Evolutionary conservation across 805 yeast species (phyloP).

Genomic region (Tetrapisispora fleetii): DNA sequence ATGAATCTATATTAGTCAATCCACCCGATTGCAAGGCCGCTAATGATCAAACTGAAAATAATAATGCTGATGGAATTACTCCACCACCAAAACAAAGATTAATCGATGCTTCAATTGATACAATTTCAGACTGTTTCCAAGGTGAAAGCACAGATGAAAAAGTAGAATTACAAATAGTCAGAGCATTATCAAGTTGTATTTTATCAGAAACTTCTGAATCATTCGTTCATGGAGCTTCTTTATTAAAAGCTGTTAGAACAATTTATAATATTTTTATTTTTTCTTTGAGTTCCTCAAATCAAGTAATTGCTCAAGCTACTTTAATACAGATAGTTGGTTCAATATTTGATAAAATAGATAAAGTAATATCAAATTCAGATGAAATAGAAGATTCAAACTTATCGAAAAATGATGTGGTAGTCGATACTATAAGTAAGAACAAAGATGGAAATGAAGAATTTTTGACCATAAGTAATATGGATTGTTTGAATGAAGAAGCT

Average conservation of each 20-base stretch:
- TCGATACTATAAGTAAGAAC: slow-evolving; percentile 14
- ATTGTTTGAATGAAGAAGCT: slow-evolving; percentile 45
- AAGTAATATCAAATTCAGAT: slow-evolving; percentile 22
- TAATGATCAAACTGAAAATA: slow-evolving; percentile 20
- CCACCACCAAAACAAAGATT: slow-evolving; percentile 47
- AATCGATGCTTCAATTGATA: slow-evolving; percentile 75
- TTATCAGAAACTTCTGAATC: slow-evolving; percentile 71
- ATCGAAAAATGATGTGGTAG: slow-evolving; percentile 7
- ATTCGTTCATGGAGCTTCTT: slow-evolving; percentile 68
- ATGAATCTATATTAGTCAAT: slow-evolving; percentile 47
- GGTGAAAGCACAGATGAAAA: slow-evolving; percentile 88
- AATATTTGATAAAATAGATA: slow-evolving; percentile 58
- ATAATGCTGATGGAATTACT: slow-evolving; percentile 33
- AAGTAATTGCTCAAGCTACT: slow-evolving; percentile 91
- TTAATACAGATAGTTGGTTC: slow-evolving; percentile 82
- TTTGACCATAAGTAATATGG: slow-evolving; percentile 53
- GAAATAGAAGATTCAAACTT: slow-evolving; percentile 19
- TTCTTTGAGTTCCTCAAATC: slow-evolving; percentile 73
- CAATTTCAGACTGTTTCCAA: slow-evolving; percentile 74
- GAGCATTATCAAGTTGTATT: slow-evolving; percentile 84
- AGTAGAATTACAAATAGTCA: slow-evolving; percentile 84
- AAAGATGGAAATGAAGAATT: slow-evolving; percentile 20
- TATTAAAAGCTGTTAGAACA: slow-evolving; percentile 84
- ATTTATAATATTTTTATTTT: slow-evolving; percentile 86
- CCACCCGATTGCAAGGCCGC: slow-evolving; percentile 32